Evolutionary conservation across 371 early-diverging fungal genomes (phyloP).

Genomic region (Apophysomyces trapeziformis): DNA sequence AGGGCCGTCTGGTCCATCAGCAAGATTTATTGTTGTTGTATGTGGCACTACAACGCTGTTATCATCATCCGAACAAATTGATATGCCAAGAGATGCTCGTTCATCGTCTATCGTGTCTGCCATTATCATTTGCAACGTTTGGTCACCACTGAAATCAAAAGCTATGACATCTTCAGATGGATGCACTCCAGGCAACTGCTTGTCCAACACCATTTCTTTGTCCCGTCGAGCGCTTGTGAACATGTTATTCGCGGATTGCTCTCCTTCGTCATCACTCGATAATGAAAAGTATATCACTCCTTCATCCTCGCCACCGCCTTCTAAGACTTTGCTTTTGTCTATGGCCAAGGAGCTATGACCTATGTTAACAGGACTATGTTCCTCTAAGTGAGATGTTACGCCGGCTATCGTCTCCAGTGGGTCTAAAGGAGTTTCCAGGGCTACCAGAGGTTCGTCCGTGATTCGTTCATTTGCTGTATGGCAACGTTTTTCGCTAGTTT

Average conservation of each 20-base stretch:
- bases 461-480: too few species aligned
- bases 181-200: neutral
- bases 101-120: neutral
- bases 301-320: neutral
- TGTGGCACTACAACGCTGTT: neutral
- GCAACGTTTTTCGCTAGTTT: neutral
- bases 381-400: neutral
- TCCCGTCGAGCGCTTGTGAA: too few species aligned
- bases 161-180: neutral
- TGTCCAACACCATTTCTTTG: too few species aligned
- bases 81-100: neutral
- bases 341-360: too few species aligned
- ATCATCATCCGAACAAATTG: neutral
- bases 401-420: too few species aligned
- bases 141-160: neutral
- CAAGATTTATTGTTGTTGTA: too few species aligned
- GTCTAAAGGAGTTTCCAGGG: too few species aligned
- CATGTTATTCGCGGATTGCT: neutral
- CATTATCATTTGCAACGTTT: neutral
- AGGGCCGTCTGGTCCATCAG: too few species aligned
- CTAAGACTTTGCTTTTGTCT: too few species aligned
- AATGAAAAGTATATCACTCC: neutral
- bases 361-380: neutral
- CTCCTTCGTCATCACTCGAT: neutral
- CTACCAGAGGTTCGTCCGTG: too few species aligned